phyloP scores from a whole-genome alignment of 2,329 filamentous ascomycete genomes.

The Trichoderma asperellum region DNA sequence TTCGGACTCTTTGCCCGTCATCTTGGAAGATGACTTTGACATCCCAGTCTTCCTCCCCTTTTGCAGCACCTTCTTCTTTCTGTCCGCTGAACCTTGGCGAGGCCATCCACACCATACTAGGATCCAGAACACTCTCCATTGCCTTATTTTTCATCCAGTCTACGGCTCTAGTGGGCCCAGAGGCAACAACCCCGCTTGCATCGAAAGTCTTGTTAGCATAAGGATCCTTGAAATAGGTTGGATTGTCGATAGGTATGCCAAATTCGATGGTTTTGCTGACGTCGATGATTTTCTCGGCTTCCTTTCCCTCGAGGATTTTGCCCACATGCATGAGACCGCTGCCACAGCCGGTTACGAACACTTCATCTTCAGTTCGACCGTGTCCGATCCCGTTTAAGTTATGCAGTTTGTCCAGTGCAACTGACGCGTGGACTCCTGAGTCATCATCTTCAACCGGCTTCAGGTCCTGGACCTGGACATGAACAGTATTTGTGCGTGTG shows the following conservation, averaged over 20 bases:
- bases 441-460: conserved; percentile 35
- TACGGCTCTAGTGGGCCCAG: conserved; percentile 50
- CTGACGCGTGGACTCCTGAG: conserved; percentile 46
- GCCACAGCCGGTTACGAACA: conserved; percentile 49
- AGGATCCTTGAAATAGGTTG: conserved; percentile 60
- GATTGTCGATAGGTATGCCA: conserved; percentile 58
- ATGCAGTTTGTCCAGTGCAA: conserved; percentile 51
- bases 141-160: conserved; percentile 42
- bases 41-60: conserved; percentile 42
- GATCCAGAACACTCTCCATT: conserved; percentile 45
- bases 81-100: conserved; percentile 29
- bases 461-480: conserved; percentile 45
- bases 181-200: conserved; percentile 57
- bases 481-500: conserved; percentile 55
- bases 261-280: conserved; percentile 50
- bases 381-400: conserved; percentile 62
- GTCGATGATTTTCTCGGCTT: conserved; percentile 31
- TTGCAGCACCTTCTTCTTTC: conserved; percentile 16
- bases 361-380: conserved; percentile 47
- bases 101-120: conserved; percentile 52
- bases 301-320: conserved; percentile 32
- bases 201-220: conserved; percentile 50
- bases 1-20: conserved; percentile 55
- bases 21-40: conserved; percentile 60
- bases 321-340: conserved; percentile 54